Evolutionary conservation across 1,139 yeast species (phyloP).

Genomic region (Chernovozyma sophiae-reginae): DNA sequence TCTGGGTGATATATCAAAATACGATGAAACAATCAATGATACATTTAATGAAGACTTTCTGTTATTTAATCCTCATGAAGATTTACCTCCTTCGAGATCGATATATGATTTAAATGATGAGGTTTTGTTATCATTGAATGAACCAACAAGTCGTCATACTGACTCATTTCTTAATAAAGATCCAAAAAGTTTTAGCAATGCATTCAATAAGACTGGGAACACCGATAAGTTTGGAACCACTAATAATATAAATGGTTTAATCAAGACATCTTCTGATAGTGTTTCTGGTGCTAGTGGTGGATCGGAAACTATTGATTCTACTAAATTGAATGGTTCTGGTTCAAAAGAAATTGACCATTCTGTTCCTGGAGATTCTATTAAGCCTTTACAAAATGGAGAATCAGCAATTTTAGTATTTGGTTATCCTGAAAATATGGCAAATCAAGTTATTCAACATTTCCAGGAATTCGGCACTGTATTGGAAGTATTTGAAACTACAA

Average conservation of each 20-base stretch:
- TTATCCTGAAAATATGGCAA: constrained; percentile 72
- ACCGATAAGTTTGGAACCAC: not conserved
- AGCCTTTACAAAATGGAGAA: constrained; percentile 34
- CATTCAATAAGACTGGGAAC: constrained; percentile 33
- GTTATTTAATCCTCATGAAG: constrained; percentile 27
- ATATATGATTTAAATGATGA: constrained; percentile 54
- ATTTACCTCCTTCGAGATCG: constrained; percentile 59
- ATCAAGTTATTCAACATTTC: constrained; percentile 68
- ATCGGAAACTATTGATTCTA: constrained; percentile 5
- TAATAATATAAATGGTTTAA: not conserved
- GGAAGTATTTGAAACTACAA: constrained; percentile 60
- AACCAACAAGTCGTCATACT: constrained; percentile 26
- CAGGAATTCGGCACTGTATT: constrained; percentile 75
- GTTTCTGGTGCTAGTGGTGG: constrained; percentile 1
- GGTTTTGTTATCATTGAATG: constrained; percentile 28
- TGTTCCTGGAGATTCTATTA: constrained; percentile 3
- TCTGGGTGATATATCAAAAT: constrained; percentile 23
- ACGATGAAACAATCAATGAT: constrained; percentile 30
- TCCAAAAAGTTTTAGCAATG: constrained; percentile 44
- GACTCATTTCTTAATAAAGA: constrained; percentile 41
- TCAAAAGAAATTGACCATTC: not conserved
- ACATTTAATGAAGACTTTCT: constrained; percentile 28
- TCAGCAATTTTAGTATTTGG: constrained; percentile 84
- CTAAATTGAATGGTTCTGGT: not conserved
- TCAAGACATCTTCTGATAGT: not conserved